These are phyloP conservation scores for Epithele typhae DNA, from an alignment of 768 basidiomycete species.

Conservation along the genomic window DNA sequence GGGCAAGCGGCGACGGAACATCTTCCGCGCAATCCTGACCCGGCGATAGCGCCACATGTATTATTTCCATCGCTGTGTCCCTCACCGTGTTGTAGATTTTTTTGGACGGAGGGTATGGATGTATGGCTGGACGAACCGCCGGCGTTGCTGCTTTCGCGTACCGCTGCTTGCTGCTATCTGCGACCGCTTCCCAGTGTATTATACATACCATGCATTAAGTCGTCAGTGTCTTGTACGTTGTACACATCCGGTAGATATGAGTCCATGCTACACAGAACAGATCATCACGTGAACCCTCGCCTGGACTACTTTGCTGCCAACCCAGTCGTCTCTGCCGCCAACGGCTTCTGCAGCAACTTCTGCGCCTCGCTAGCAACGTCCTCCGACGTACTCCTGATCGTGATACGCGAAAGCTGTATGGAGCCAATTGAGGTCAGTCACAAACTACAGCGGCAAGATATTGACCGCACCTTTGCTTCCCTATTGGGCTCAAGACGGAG, in stretches of 20 bases:
- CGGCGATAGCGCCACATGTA: conserved; percentile 28
- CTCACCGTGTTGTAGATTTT: too few species aligned
- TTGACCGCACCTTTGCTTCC: conserved; percentile 77
- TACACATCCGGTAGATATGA: conserved; percentile 15
- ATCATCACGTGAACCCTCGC: neutral
- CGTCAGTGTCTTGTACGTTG: conserved; percentile 13
- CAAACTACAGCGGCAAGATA: neutral
- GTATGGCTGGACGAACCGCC: too few species aligned
- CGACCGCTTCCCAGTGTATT: conserved; percentile 5
- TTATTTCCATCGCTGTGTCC: too few species aligned
- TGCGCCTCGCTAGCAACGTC: conserved; percentile 74
- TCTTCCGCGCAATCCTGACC: conserved; percentile 37
- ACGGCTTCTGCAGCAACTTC: conserved; percentile 40
- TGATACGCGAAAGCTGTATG: conserved; percentile 80
- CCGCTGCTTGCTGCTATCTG: neutral
- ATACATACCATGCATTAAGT: conserved; percentile 10
- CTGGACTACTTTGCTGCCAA: conserved; percentile 4
- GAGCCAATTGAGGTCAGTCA: neutral
- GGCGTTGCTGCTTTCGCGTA: neutral
- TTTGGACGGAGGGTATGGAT: too few species aligned
- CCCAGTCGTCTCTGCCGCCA: conserved; percentile 24
- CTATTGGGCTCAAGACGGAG: conserved; percentile 91
- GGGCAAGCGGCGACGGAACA: conserved; percentile 30
- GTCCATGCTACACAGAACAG: conserved; percentile 8
- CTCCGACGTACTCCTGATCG: conserved; percentile 93